These are phyloP conservation scores for Abelmoschus esculentus DNA, from an alignment of 345 rosid genomes.

Conservation along the genomic window DNA sequence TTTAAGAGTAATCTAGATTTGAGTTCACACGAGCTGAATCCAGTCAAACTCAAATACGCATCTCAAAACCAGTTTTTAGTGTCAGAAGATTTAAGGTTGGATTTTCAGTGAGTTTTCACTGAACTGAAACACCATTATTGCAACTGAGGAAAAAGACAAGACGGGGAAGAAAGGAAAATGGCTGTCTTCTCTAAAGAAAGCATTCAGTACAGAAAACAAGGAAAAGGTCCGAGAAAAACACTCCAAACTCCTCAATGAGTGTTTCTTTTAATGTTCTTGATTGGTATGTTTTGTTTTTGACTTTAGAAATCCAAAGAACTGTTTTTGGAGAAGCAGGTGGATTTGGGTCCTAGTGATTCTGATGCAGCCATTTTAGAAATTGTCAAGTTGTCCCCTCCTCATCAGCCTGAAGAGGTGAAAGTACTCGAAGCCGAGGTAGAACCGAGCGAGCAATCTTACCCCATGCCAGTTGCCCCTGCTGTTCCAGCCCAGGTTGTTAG, in stretches of 20 bases:
- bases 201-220: too few species aligned
- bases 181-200: too few species aligned
- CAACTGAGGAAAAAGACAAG: neutral
- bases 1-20: too few species aligned
- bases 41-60: too few species aligned
- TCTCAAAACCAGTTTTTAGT: too few species aligned
- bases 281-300: neutral
- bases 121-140: neutral
- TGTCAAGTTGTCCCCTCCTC: conserved; percentile 25
- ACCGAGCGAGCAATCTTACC: conserved; percentile 22
- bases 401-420: conserved; percentile 42
- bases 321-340: conserved; percentile 43
- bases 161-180: too few species aligned
- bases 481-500: conserved; percentile 26
- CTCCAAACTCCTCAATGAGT: neutral
- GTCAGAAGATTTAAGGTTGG: neutral
- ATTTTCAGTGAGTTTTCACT: neutral
- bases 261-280: neutral
- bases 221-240: conserved; percentile 9
- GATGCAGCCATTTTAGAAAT: conserved; percentile 22
- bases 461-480: conserved; percentile 21
- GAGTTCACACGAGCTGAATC: too few species aligned
- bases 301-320: conserved; percentile 37
- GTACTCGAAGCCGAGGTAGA: conserved; percentile 40
- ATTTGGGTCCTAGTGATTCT: conserved; percentile 18